These are phyloP conservation scores for Tylopilus rubrobrunneus DNA, from an alignment of 768 basidiomycete genomes.

Conservation along the genomic window DNA sequence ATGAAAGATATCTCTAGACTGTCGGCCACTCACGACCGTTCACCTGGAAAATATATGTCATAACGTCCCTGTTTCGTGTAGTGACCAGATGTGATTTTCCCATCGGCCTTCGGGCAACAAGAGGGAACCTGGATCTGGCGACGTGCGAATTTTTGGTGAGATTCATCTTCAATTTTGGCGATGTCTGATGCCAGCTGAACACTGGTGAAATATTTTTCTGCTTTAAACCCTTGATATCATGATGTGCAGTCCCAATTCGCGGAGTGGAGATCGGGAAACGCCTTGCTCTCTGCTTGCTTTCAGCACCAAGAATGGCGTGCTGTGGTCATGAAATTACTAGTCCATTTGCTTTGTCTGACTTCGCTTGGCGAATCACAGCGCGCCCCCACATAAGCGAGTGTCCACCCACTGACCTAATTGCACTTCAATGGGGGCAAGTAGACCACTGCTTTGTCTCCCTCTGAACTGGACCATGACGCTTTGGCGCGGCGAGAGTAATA, in stretches of 20 bases:
- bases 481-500: conserved; percentile 26
- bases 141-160: conserved; percentile 3
- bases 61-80: neutral
- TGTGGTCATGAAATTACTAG: too few relatives aligned
- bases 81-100: neutral
- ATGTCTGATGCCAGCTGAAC: neutral
- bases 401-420: conserved; percentile 10
- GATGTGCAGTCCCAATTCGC: neutral
- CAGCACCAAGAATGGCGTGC: too few relatives aligned
- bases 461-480: conserved; percentile 9
- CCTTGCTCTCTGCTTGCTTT: too few relatives aligned
- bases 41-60: neutral
- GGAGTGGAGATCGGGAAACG: neutral
- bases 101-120: neutral
- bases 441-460: conserved; percentile 20
- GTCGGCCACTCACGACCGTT: neutral
- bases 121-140: neutral
- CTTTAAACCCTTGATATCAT: neutral
- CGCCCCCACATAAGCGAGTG: conserved; percentile 9
- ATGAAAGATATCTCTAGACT: conserved; percentile 26
- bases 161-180: neutral
- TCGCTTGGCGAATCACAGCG: neutral
- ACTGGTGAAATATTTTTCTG: neutral
- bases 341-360: conserved; percentile 13
- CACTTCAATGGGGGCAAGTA: conserved; percentile 6